These are phyloP conservation scores for Tephrocybe sp. DNA, from an alignment of 768 basidiomycete genomes.

Conservation along the genomic window DNA sequence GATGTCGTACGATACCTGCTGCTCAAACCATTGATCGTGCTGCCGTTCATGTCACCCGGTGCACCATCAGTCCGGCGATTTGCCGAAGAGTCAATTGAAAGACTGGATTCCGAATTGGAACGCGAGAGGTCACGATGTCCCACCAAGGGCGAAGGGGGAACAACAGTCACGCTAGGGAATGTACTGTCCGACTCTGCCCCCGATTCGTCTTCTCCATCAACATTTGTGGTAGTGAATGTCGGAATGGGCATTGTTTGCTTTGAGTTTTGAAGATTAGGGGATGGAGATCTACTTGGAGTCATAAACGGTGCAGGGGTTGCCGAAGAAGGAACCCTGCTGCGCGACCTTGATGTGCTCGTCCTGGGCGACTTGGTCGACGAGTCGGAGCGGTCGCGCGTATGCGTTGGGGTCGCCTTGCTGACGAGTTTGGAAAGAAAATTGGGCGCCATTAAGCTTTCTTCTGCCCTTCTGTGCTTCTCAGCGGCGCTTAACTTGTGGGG, in stretches of 20 bases:
- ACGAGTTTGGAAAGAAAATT: slow-evolving; percentile 41
- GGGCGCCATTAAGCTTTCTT: slow-evolving; percentile 31
- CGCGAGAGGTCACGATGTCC: slow-evolving; percentile 24
- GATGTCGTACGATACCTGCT: slow-evolving; percentile 23
- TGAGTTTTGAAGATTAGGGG: slow-evolving; percentile 9
- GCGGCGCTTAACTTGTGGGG: neutral
- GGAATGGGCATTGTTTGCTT: slow-evolving; percentile 12
- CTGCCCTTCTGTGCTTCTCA: neutral
- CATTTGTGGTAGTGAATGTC: slow-evolving; percentile 23
- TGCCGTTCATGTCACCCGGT: slow-evolving; percentile 16
- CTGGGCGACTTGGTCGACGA: slow-evolving; percentile 26
- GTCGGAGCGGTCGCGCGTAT: slow-evolving; percentile 31
- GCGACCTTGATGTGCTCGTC: slow-evolving; percentile 13
- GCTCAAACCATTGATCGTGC: slow-evolving; percentile 11
- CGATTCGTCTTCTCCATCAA: slow-evolving; percentile 14
- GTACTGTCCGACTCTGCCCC: slow-evolving; percentile 28
- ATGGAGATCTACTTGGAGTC: slow-evolving; percentile 4
- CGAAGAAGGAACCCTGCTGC: slow-evolving; percentile 24
- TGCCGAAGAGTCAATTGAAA: slow-evolving; percentile 9
- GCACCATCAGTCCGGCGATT: slow-evolving; percentile 17
- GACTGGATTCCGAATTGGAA: slow-evolving; percentile 24
- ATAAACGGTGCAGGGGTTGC: slow-evolving; percentile 12
- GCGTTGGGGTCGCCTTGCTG: slow-evolving; percentile 24
- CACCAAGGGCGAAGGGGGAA: slow-evolving; percentile 44
- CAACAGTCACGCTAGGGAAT: slow-evolving; percentile 42